phyloP scores from a whole-genome alignment of 1,139 yeast genomes.

The Blastobotrys ciferrii region DNA sequence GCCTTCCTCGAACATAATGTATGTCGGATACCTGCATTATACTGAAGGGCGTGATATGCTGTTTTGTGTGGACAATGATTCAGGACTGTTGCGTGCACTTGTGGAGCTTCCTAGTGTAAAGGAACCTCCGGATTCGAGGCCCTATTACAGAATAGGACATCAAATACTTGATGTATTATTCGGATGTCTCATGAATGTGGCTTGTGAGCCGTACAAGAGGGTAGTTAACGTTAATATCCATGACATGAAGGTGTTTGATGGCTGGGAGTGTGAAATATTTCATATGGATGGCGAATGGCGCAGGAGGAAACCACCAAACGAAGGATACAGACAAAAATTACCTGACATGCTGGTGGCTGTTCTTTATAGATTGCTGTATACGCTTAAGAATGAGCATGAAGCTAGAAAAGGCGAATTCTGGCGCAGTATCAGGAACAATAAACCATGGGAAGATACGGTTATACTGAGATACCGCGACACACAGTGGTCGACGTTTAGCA shows the following conservation, averaged over 20 bases:
- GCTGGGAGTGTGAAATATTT: background rate
- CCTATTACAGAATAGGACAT: background rate
- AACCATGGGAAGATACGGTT: background rate
- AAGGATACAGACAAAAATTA: background rate
- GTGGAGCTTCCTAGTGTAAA: background rate
- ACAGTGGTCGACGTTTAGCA: background rate
- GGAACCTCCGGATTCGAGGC: background rate
- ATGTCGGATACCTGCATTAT: background rate
- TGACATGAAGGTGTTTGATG: background rate
- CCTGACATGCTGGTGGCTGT: background rate
- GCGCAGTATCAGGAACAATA: background rate
- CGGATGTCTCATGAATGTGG: background rate
- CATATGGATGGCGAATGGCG: conserved; percentile 2
- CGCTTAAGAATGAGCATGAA: background rate
- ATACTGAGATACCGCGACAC: background rate
- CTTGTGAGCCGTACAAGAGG: background rate
- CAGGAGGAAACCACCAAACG: background rate
- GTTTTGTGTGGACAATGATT: background rate
- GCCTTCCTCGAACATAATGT: background rate
- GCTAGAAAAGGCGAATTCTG: background rate
- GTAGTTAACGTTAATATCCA: background rate
- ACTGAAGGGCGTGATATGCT: background rate
- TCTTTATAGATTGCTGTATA: background rate
- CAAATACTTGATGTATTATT: background rate
- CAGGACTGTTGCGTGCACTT: background rate